These are phyloP conservation scores for Penicillium oxalicum DNA, from an alignment of 2,329 filamentous ascomycete species.

Conservation along the genomic window DNA sequence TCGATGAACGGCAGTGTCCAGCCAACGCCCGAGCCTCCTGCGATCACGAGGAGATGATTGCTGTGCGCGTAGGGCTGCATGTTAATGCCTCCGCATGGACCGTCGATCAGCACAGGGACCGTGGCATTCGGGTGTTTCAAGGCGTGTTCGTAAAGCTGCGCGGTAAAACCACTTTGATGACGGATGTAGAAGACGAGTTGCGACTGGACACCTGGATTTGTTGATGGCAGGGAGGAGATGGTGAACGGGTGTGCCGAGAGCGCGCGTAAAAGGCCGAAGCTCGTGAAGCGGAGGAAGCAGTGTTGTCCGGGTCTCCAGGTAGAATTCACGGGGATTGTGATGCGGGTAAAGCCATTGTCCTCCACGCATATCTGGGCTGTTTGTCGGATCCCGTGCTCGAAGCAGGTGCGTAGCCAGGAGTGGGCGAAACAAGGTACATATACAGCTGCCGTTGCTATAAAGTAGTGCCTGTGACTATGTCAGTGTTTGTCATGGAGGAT, in stretches of 20 bases:
- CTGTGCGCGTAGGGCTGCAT: slow-evolving; percentile 32
- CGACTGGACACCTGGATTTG: slow-evolving; percentile 16
- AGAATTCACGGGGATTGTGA: slow-evolving; percentile 42
- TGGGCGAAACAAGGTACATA: slow-evolving; percentile 47
- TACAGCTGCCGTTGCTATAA: slow-evolving; percentile 51
- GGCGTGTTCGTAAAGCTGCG: slow-evolving; percentile 39
- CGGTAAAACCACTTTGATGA: slow-evolving; percentile 47
- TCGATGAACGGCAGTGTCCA: slow-evolving; percentile 47
- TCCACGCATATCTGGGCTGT: slow-evolving; percentile 41
- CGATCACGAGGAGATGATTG: slow-evolving; percentile 45
- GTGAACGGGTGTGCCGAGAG: slow-evolving; percentile 52
- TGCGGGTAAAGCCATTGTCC: slow-evolving; percentile 38
- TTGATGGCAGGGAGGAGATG: slow-evolving; percentile 45
- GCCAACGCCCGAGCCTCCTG: slow-evolving; percentile 53
- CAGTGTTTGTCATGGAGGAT: no score
- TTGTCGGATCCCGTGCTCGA: slow-evolving; percentile 45
- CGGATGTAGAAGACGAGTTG: slow-evolving; percentile 52
- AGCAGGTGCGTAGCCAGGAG: slow-evolving; percentile 42
- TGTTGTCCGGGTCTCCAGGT: slow-evolving; percentile 52
- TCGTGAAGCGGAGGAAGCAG: slow-evolving; percentile 48
- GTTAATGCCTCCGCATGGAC: slow-evolving; percentile 52
- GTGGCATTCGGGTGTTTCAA: slow-evolving; percentile 30
- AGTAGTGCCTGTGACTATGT: no score
- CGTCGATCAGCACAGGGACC: slow-evolving; percentile 50
- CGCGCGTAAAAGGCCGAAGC: slow-evolving; percentile 37